Base-by-base conservation (phyloP, 371 early-diverging fungal species). In the Saksenaea vasiformis region DNA sequence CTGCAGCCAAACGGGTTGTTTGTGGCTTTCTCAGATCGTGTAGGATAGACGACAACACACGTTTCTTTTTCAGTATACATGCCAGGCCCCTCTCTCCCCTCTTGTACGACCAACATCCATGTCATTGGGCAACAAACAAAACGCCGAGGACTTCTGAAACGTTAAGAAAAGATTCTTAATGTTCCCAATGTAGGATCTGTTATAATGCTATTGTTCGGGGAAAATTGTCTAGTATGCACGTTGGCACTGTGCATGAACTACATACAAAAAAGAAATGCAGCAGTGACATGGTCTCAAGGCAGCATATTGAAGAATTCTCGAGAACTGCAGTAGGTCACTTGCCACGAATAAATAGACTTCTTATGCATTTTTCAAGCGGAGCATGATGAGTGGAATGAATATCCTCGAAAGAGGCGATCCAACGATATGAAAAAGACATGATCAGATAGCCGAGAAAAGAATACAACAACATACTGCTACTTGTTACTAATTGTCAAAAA, bases 121-220 rank as follows among this genome's bases (percentile, higher is more conserved):
- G 10, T 22, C 24, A 7, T 47, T 22, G 26, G 22, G 24, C 51
- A 47, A 47, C 51, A 47, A 47, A 47, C 51, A 47, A 47, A 47
- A 47, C 51, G 51, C 51, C 51, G 22, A 17, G 26, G 22, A 22
- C 24, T 47, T 47, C 51, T 22, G 51, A 47, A 24, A 47, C 51
- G 22, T 22, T 22, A 3, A 22, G 51, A 8, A 47, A 11, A n/a
- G 22, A 10, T 47, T 47, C 10, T 47, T 19, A 19, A 22, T 47
- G 11, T 15, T 41, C 1, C n/a, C 22, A 22, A 47, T 11, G 22
- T 19, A 47, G 51, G 17, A 19, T 22, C 22, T 22, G 22, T 47
- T 47, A 47, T 47, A 47, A 47, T 47, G 51, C 51, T 47, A 47
- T 47, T 47, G 51, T 47, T 41, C 19, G 43, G 43, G 14, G 13